Evolutionary conservation across 345 rosid species (phyloP), one percentile per base, ranked within the genome.

Genomic region (Sisymbrium altissimum): DNA sequence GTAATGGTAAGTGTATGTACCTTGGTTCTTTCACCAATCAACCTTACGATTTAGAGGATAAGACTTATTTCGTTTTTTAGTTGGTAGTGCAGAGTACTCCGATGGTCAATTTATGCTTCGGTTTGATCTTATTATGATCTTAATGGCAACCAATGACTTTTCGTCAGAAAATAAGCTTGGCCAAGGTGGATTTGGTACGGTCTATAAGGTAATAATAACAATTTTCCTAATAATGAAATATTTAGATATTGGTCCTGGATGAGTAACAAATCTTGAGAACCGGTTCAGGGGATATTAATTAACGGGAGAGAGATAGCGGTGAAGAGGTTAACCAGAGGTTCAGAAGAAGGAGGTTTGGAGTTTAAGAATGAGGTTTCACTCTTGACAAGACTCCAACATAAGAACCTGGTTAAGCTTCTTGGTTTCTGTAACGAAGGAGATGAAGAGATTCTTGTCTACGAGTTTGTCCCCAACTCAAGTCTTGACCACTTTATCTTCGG

Each of bases 171-270:
- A 23, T 23, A 23, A 23, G 25, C 25, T 82, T n/a, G 83, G 85
- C 6, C 19, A 66, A 53, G 86, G 86, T 29, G 84, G 86, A 29
- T 83, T 78, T 48, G 82, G 84, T n/a, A 58, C 48, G 0, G 84
- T 83, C 9, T 76, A 80, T 64, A 83, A 78, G 84, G 86, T 71
- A 71, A 5, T 54, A 30, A 25, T 41, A 27, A 40, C 10, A 66
- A 0, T 25, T 45, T 39, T 53, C 11, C 11, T 5, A 6, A 39
- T n/a, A 11, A 11, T 53, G 33, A 53, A 3, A 11, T 27, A 0
- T 23, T 53, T 4, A 25, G 59, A 54, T 54, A 11, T 29, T 29
- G 59, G 59, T 43, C 18, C 14, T 43, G 46, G 17, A 49, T 49
- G 50, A 9, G 46, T 17, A 33, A 33, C 17, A 12, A 12, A 66